Evolutionary conservation across 2,329 filamentous ascomycete genomes (phyloP), one percentile per base, ranked within the genome.

Genomic region (Colletotrichum sp.): DNA sequence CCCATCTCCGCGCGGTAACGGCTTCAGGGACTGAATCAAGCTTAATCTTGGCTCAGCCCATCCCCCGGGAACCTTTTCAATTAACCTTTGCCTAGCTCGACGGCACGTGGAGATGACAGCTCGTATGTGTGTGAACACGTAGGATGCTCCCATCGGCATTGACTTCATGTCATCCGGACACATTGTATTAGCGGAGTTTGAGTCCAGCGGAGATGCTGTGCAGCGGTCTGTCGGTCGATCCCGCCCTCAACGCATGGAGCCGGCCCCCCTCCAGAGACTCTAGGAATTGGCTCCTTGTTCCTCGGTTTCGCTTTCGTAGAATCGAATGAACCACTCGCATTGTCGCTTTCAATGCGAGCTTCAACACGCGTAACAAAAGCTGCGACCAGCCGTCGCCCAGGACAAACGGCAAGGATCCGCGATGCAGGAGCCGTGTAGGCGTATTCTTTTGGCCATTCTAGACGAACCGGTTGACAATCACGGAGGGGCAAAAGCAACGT

Each of bases 221-320:
- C 43, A 52, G 43, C 28, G 32, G 30, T 38, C 15, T 24, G 30
- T 21, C 58, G 56, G 68, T 65, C 58, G 36, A 43, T 70, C 68
- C 68, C 56, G 67, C 36, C 9, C 8, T 32, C 8, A 30, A 3
- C 34, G 36, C 24, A 36, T 43, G 60, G n/a, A 64, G 32, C 7
- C 30, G 21, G 60, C 12, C n/a, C 15, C 32, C 60, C 21, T 38
- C 21, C 21, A 32, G 26, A 28, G 38, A 9, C 16, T 30, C 30
- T 21, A 6, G 30, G 43, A n/a, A 3, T 5, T 52, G 10, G n/a
- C 43, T 66, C 15, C 64, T 55, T 28, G n/a, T 36, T 12, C 16
- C 52, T 72, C 70, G 66, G 58, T 64, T 55, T 73, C 71, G 71
- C 34, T 73, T 36, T 73, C 66, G 71, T 28, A 70, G 66, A 52